Evolutionary conservation across 768 basidiomycete species (phyloP).

Genomic region (Hysterangium stoloniferum): DNA sequence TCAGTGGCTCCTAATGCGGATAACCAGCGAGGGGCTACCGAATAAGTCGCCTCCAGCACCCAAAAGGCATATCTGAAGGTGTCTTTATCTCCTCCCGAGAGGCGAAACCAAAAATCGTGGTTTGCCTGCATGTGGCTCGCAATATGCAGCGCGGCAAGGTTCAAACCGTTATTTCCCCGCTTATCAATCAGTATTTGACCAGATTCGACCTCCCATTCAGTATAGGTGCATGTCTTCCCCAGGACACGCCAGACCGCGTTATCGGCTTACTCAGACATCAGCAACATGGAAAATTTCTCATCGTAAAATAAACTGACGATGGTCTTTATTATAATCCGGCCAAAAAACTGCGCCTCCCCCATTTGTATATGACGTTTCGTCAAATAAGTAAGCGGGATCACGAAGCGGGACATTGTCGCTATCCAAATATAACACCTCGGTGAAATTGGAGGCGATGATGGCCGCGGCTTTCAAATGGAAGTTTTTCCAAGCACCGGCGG

Average conservation of each 20-base stretch:
- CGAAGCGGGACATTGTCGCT: conserved; percentile 31
- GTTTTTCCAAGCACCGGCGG: conserved; percentile 21
- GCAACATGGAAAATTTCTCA: neutral
- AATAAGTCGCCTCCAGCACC: conserved; percentile 25
- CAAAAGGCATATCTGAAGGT: conserved; percentile 29
- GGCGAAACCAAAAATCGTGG: conserved; percentile 32
- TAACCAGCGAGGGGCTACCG: conserved; percentile 24
- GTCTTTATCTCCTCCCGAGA: conserved; percentile 25
- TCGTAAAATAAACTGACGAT: conserved; percentile 14
- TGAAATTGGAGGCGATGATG: conserved; percentile 26
- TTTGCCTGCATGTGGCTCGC: conserved; percentile 29
- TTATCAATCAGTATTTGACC: conserved; percentile 35
- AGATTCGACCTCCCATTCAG: conserved; percentile 31
- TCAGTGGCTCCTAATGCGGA: conserved; percentile 10
- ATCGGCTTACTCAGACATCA: conserved; percentile 17
- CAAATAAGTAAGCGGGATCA: conserved; percentile 31
- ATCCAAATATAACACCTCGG: conserved; percentile 33
- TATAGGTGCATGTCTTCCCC: conserved; percentile 24
- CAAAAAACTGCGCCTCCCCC: conserved; percentile 29
- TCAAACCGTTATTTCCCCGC: conserved; percentile 30
- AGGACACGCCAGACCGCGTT: conserved; percentile 35
- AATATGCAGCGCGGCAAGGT: conserved; percentile 30
- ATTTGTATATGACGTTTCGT: conserved; percentile 22
- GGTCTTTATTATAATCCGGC: conserved; percentile 35
- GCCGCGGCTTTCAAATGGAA: conserved; percentile 29